Conservation (phyloP, 2,329 filamentous ascomycete species). For the Endoconidiophora laricicola region DNA sequence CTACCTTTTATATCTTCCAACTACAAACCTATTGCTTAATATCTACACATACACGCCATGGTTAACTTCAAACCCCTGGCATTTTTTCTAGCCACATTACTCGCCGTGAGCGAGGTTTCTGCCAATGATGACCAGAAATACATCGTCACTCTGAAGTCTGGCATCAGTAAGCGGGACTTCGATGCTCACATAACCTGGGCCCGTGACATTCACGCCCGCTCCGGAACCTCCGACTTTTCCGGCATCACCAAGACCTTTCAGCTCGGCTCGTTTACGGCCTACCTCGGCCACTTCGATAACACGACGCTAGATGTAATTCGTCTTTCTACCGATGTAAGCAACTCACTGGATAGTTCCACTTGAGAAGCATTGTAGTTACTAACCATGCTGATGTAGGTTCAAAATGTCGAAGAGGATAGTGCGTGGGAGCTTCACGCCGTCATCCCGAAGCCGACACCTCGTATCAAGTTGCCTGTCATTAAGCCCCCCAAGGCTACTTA, state of each 20-base stretch:
- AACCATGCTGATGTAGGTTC: constrained; percentile 10
- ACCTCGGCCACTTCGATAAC: constrained; percentile 26
- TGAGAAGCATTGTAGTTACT: background rate
- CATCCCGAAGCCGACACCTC: background rate
- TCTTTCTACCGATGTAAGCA: constrained; percentile 24
- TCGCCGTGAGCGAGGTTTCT: constrained; percentile 15
- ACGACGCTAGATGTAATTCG: constrained; percentile 25
- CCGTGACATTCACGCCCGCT: constrained; percentile 18
- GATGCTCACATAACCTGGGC: constrained; percentile 22
- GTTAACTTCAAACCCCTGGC: constrained; percentile 15
- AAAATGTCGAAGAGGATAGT: constrained; percentile 5
- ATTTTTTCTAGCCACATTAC: constrained; percentile 11
- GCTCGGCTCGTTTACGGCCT: constrained; percentile 24
- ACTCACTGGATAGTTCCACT: constrained; percentile 34
- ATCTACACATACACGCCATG: constrained; percentile 8
- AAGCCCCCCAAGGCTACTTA: background rate
- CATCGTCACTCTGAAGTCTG: constrained; percentile 29
- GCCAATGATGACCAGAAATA: constrained; percentile 23
- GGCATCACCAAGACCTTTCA: constrained; percentile 20
- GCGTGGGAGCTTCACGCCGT: constrained; percentile 4
- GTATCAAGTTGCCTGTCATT: background rate
- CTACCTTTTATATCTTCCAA: no score
- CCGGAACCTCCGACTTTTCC: constrained; percentile 19
- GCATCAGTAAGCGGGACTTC: constrained; percentile 18
- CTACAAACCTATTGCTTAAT: no score